Conservation (phyloP, 768 basidiomycete genomes). For the Amanita pseudoporphyria region DNA sequence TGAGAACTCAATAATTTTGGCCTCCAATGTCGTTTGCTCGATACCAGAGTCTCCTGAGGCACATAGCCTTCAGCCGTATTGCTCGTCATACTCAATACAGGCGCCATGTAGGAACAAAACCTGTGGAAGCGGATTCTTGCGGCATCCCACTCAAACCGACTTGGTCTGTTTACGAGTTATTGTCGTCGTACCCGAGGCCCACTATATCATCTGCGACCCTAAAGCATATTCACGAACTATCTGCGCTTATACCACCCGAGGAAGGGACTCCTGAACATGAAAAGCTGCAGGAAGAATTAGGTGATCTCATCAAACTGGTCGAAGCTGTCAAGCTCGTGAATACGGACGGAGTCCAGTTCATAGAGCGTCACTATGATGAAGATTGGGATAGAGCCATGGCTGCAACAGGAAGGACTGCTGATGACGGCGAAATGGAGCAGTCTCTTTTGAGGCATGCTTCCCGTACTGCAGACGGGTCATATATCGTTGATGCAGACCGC, state of each 20-base stretch:
- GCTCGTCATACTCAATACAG: background rate
- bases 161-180: slow-evolving; percentile 72
- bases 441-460: slow-evolving; percentile 42
- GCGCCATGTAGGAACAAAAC: background rate
- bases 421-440: slow-evolving; percentile 25
- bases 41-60: slow-evolving; percentile 13
- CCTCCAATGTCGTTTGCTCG: slow-evolving; percentile 13
- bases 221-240: slow-evolving; percentile 56
- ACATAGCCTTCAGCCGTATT: slow-evolving; percentile 9
- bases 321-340: slow-evolving; percentile 70
- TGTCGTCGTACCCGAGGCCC: slow-evolving; percentile 71
- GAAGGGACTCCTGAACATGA: slow-evolving; percentile 45
- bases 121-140: slow-evolving; percentile 36
- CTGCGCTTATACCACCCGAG: slow-evolving; percentile 61
- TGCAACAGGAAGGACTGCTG: slow-evolving; percentile 7
- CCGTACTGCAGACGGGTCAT: slow-evolving; percentile 42
- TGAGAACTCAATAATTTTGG: slow-evolving; percentile 13
- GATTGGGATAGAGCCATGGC: slow-evolving; percentile 22
- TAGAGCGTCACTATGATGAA: slow-evolving; percentile 27
- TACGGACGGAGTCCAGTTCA: slow-evolving; percentile 24
- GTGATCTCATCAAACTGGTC: slow-evolving; percentile 66
- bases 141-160: slow-evolving; percentile 61
- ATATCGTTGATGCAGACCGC: slow-evolving; percentile 51
- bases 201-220: slow-evolving; percentile 47
- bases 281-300: slow-evolving; percentile 47